phyloP scores from a whole-genome alignment of 345 rosid species.

The Pistacia atlantica region DNA sequence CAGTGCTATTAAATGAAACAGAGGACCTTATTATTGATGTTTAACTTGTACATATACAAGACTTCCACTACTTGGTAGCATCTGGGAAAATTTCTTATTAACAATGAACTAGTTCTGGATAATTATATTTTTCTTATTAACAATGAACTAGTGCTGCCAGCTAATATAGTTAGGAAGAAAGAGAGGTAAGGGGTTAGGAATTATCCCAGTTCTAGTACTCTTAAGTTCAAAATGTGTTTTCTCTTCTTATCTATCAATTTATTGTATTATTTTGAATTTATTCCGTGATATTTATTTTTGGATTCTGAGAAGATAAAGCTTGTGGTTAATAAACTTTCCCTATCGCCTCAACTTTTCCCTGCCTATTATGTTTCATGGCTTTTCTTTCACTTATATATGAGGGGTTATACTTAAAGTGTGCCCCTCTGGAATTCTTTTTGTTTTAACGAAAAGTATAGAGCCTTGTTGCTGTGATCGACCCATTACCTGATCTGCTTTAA shows the following conservation, averaged over 20 bases:
- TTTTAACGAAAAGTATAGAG: not conserved
- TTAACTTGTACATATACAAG: not conserved
- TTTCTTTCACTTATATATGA: not conserved
- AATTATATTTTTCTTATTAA: not conserved
- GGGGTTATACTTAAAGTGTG: not conserved
- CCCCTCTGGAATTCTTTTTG: not conserved
- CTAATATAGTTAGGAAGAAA: not conserved
- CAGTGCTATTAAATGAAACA: not conserved
- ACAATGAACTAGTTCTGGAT: not conserved
- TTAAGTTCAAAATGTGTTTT: not conserved
- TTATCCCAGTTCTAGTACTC: not conserved
- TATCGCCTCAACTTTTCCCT: not conserved
- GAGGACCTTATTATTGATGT: not conserved
- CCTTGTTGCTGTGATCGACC: not conserved
- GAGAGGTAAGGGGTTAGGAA: not conserved
- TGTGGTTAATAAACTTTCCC: not conserved
- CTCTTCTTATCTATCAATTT: not conserved
- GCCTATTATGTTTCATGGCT: not conserved
- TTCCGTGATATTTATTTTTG: not conserved
- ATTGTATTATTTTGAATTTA: not conserved
- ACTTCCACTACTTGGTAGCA: not conserved
- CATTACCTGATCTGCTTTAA: not conserved
- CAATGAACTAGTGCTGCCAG: not conserved
- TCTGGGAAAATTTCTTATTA: not conserved
- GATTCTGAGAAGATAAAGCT: conserved; percentile 10